Conservation (phyloP, 1,284 basidiomycete species). For the Veloboletus limbatus region DNA sequence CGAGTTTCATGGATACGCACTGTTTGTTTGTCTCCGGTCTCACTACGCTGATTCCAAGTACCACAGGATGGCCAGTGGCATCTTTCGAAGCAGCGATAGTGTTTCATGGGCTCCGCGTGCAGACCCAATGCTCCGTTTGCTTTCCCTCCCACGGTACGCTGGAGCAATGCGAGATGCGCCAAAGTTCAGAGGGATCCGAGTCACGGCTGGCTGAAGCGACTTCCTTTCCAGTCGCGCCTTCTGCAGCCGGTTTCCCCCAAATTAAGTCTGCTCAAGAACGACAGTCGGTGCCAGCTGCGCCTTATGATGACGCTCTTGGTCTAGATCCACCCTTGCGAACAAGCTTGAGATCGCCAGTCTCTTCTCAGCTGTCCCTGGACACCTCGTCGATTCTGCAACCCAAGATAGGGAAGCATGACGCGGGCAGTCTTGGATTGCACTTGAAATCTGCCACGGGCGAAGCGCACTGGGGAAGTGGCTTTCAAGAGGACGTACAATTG, state of each 20-base stretch:
- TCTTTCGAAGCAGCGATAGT: slow-evolving; percentile 48
- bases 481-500: slow-evolving; percentile 5
- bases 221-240: slow-evolving; percentile 29
- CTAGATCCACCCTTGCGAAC: slow-evolving; percentile 24
- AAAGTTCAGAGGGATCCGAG: slow-evolving; percentile 26
- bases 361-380: background rate
- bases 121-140: slow-evolving; percentile 34
- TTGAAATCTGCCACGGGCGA: slow-evolving; percentile 24
- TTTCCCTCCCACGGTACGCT: slow-evolving; percentile 17
- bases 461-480: background rate
- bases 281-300: slow-evolving; percentile 52
- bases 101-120: slow-evolving; percentile 59
- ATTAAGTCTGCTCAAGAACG: slow-evolving; percentile 10
- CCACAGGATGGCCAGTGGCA: slow-evolving; percentile 61
- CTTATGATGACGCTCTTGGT: slow-evolving; percentile 41
- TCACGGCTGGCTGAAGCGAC: slow-evolving; percentile 43
- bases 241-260: background rate
- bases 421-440: background rate
- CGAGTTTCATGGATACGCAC: slow-evolving; percentile 87
- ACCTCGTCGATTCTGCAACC: background rate
- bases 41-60: slow-evolving; percentile 3
- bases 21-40: slow-evolving; percentile 41
- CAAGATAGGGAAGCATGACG: slow-evolving; percentile 1
- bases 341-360: slow-evolving; percentile 22
- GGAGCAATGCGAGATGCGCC: slow-evolving; percentile 13